Evolutionary conservation across 768 basidiomycete genomes (phyloP), one percentile per base, ranked within the genome.

Genomic region (Psilocybe azurescens): DNA sequence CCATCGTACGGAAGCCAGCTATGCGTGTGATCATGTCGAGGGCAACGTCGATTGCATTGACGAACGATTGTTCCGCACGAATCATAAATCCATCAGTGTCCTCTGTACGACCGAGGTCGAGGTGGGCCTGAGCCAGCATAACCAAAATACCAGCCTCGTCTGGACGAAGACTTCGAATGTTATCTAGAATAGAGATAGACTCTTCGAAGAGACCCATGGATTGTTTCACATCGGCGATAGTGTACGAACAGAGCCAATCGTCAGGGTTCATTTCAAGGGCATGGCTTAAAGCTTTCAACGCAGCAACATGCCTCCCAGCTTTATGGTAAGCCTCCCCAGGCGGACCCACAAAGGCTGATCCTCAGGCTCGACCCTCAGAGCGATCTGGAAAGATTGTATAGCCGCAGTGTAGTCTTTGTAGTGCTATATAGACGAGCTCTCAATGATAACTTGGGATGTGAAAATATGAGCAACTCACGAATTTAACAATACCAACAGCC

Each of bases 341-440:
- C 93, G 86, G 13, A 95, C 81, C 97, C 97, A 99, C n/a, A 89
- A 85, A 14, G 88, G 72, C 11, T 86, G 83, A 74, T 99, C 95
- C 2, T 88, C 85, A 1, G 88, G 83, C 20, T 93, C 85, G 6
- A 90, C 89, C 16, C 94, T 83, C 5, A 97, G 81, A 0, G 93
- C 89, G n/a, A 94, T 82, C 67, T 98, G 95, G 68, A 94, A 88
- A 0, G 90, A 88, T 66, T 91, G 87, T 36, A 94, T 93, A 2
- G 95, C 94, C 46, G 84, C 79, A 4, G 81, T 67, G 68, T 90
- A 94, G 64, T 93, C 88, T 54, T 80, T 79, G 28, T 86, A 85
- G 60, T 81, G 86, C 93, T 95, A 64, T 48, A 62, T 29, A 44
- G 11, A 58, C 6, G 16, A 32, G 10, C 6, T 47, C 6, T 1